phyloP scores from a whole-genome alignment of 495 filamentous ascomycete species.

The Aspergillus biplanus region DNA sequence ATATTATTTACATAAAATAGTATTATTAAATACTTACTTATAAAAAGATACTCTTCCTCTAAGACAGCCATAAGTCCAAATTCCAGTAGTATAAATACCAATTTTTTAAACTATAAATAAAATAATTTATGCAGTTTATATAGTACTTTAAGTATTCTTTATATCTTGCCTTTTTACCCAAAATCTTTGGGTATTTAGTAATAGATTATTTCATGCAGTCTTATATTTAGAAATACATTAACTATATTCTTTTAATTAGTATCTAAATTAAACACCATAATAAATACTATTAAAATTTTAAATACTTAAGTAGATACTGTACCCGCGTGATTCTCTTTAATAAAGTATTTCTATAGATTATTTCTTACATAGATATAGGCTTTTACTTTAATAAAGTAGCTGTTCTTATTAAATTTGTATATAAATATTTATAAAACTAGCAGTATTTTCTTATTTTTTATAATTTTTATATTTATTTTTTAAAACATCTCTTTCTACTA shows the following conservation, averaged over 20 bases:
- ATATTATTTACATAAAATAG: conserved; percentile 10
- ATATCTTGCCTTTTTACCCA: not conserved
- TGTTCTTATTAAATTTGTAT: not conserved
- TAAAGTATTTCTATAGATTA: not conserved
- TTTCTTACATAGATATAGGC: not conserved
- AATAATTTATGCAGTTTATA: not conserved
- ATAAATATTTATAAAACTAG: not conserved
- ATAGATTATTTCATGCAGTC: not conserved
- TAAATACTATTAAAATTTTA: not conserved
- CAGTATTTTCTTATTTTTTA: not conserved
- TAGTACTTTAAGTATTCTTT: not conserved
- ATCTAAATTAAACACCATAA: not conserved
- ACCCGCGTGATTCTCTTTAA: not conserved
- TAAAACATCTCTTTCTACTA: not conserved
- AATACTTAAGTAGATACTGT: not conserved
- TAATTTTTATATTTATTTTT: not conserved
- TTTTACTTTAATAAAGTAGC: not conserved
- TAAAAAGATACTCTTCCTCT: conserved; percentile 2
- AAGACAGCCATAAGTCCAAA: not conserved
- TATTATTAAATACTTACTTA: not conserved
- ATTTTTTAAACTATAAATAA: not conserved
- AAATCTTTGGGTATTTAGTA: not conserved
- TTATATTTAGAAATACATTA: not conserved
- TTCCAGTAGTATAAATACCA: not conserved
- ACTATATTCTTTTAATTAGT: not conserved